Percentiles rank a stretch among this genome's conserved stretches.
Conservation (phyloP, 371 early-diverging fungal genomes). For the Coemansia sp. region DNA sequence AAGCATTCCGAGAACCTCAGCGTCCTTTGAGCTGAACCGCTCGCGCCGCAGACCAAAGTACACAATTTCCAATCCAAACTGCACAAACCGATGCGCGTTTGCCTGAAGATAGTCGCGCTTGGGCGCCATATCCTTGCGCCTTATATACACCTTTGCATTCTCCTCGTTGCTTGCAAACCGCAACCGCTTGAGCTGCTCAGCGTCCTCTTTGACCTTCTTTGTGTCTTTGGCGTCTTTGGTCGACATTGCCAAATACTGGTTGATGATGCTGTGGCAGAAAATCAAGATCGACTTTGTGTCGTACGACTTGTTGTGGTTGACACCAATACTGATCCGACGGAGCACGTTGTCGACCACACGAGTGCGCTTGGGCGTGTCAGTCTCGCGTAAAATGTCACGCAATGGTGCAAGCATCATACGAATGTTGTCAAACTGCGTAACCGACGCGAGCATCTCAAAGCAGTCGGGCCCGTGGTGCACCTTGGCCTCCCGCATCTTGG, state of each 20-base stretch:
- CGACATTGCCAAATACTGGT: constrained; percentile 74
- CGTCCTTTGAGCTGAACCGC: constrained; percentile 59
- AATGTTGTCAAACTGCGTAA: constrained; percentile 67
- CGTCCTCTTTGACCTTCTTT: constrained; percentile 12
- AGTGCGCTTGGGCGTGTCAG: constrained; percentile 72
- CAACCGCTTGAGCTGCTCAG: constrained; percentile 22
- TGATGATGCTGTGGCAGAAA: constrained; percentile 80
- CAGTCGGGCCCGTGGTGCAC: constrained; percentile 77
- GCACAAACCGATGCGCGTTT: constrained; percentile 88
- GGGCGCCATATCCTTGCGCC: constrained; percentile 20
- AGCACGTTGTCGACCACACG: constrained; percentile 79
- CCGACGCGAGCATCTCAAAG: constrained; percentile 72
- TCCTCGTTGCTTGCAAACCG: constrained; percentile 19
- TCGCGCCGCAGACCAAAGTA: constrained; percentile 68
- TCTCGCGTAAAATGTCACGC: constrained; percentile 83
- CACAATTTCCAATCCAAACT: constrained; percentile 84
- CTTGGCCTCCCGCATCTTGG: constrained; percentile 88
- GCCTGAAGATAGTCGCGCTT: constrained; percentile 51
- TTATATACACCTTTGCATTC: constrained; percentile 27
- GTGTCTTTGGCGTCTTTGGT: constrained; percentile 39
- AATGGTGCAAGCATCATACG: constrained; percentile 74
- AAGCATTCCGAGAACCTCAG: constrained; percentile 64
- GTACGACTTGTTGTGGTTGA: constrained; percentile 74
- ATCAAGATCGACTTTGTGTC: constrained; percentile 67
- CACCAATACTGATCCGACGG: constrained; percentile 70